phyloP scores from a whole-genome alignment of 2,329 filamentous ascomycete species.

The Fusarium brachygibbosum region DNA sequence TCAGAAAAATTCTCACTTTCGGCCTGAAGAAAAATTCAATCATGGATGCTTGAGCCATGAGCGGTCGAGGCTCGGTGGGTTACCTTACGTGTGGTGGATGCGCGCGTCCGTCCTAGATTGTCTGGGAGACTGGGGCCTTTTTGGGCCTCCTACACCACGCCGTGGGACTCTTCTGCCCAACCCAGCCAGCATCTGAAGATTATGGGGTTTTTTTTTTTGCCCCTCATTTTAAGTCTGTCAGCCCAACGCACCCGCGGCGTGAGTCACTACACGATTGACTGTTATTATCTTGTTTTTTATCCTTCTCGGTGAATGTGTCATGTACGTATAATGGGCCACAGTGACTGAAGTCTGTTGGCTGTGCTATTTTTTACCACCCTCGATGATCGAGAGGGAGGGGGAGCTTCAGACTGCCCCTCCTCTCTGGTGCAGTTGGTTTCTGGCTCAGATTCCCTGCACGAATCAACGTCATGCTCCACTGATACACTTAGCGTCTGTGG shows the following conservation, averaged over 20 bases:
- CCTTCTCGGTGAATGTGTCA: constrained; percentile 8
- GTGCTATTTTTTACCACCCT: constrained; percentile 5
- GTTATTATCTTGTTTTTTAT: neutral
- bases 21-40: constrained; percentile 45
- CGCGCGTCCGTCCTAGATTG: constrained; percentile 31
- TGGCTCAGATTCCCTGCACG: constrained; percentile 43
- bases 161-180: constrained; percentile 47
- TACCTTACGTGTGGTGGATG: constrained; percentile 40
- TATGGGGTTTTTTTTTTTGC: constrained; percentile 26
- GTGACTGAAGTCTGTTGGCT: neutral
- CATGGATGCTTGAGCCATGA: constrained; percentile 30
- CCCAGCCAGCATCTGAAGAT: constrained; percentile 27
- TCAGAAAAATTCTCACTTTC: constrained; percentile 47
- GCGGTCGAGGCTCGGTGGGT: constrained; percentile 43
- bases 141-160: constrained; percentile 30
- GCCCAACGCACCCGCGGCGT: constrained; percentile 49
- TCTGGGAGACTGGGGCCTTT: constrained; percentile 33
- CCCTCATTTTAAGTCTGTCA: constrained; percentile 44
- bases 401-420: constrained; percentile 47
- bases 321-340: constrained; percentile 1
- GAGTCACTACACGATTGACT: constrained; percentile 41
- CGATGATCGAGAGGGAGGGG: constrained; percentile 41
- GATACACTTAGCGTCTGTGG: constrained; percentile 25
- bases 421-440: constrained; percentile 42
- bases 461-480: constrained; percentile 54